These are phyloP conservation scores for Aschersonia sp. DNA, from an alignment of 2,329 filamentous ascomycete genomes.

Conservation along the genomic window DNA sequence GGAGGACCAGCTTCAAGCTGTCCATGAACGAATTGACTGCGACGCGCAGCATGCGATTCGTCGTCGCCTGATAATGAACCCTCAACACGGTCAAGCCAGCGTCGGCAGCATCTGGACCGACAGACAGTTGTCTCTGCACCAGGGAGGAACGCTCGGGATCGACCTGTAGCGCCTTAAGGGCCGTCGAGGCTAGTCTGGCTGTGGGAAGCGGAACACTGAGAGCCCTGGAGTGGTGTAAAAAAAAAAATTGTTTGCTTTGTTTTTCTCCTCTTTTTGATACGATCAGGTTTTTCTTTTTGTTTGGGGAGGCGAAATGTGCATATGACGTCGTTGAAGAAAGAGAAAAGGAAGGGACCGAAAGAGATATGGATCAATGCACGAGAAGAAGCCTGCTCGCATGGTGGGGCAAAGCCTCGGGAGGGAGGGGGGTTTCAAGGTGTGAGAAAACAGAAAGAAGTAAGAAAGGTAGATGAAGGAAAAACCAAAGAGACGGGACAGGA, in stretches of 20 bases:
- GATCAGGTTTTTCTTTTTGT: too few species aligned
- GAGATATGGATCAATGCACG: too few species aligned
- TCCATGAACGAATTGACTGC: slow-evolving; percentile 96
- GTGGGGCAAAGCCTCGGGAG: too few species aligned
- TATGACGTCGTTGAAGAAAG: too few species aligned
- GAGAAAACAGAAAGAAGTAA: too few species aligned
- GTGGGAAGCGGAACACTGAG: slow-evolving; percentile 73
- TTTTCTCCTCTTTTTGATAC: not conserved
- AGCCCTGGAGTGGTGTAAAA: slow-evolving; percentile 33
- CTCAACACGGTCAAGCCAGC: slow-evolving; percentile 37
- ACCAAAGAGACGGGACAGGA: too few species aligned
- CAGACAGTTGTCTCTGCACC: slow-evolving; percentile 56
- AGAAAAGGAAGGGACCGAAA: too few species aligned
- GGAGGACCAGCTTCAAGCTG: slow-evolving; percentile 66
- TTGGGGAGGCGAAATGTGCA: too few species aligned
- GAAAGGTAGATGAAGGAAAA: too few species aligned
- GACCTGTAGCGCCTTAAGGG: slow-evolving; percentile 62
- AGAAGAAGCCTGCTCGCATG: too few species aligned
- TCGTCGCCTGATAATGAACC: slow-evolving; percentile 72
- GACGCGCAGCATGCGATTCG: slow-evolving; percentile 91
- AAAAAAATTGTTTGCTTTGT: too few species aligned
- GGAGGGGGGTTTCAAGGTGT: too few species aligned
- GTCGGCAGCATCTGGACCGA: slow-evolving; percentile 21
- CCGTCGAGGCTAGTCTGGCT: slow-evolving; percentile 59
- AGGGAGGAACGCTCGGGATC: slow-evolving; percentile 81